Evolutionary conservation across 306 rosid species (phyloP).

Genomic region (Echinosophora koreensis): DNA sequence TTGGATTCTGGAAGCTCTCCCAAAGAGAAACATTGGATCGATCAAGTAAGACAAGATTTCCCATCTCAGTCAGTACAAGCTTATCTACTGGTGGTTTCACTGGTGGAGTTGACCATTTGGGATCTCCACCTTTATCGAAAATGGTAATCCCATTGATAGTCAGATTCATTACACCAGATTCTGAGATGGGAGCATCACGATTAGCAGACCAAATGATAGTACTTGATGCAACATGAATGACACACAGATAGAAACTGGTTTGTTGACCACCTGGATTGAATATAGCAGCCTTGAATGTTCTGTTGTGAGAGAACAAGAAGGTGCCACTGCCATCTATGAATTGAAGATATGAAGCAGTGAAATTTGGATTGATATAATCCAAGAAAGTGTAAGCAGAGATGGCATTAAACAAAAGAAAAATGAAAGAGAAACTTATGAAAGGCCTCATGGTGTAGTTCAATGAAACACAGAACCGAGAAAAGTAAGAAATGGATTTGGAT

Average conservation of each 20-base stretch:
- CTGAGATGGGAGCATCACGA: constrained; percentile 64
- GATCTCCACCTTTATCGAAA: constrained; percentile 48
- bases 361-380: constrained; percentile 63
- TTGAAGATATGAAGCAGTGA: constrained; percentile 64
- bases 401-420: constrained; percentile 49
- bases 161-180: constrained; percentile 65
- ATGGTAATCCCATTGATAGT: constrained; percentile 61
- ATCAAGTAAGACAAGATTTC: constrained; percentile 81
- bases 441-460: constrained; percentile 67
- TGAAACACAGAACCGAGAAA: constrained; percentile 38
- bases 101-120: constrained; percentile 83
- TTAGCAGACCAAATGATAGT: constrained; percentile 88
- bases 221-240: constrained; percentile 73
- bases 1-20: constrained; percentile 89
- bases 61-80: constrained; percentile 69
- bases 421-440: constrained; percentile 42
- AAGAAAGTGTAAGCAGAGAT: constrained; percentile 52
- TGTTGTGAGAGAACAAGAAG: constrained; percentile 71
- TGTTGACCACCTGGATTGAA: constrained; percentile 59
- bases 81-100: constrained; percentile 57
- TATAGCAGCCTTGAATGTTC: constrained; percentile 71
- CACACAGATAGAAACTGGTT: constrained; percentile 69
- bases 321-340: constrained; percentile 63
- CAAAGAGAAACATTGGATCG: constrained; percentile 73
- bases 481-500: constrained; percentile 42